Evolutionary conservation across 2,329 filamentous ascomycete genomes (phyloP), one percentile per base, ranked within the genome.

Genomic region (Blastomyces silverae): DNA sequence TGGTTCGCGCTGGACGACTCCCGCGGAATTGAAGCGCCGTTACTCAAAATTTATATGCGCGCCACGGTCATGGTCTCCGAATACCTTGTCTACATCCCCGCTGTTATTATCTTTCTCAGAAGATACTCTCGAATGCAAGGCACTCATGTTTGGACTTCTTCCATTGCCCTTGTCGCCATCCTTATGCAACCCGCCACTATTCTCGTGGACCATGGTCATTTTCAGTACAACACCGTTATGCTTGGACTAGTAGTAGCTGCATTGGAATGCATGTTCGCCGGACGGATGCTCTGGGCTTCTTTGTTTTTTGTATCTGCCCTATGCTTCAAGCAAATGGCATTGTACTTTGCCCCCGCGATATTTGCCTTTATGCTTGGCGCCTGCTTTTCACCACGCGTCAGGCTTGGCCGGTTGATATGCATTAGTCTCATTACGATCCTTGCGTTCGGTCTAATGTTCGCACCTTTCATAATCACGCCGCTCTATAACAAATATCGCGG

Each of bases 211-310:
- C 93, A 99, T 73, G 90, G 93, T 7, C 94, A 89, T 71, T 99
- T 99, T 75, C 94, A 99, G 78, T 99, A 97, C 78, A 99, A 99
- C 76, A 96, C 92, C 0, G 92, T 99, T 61, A 99, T 99, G 94
- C 86, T 99, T 20, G 94, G 95, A 1, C 85, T 97, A 59, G 87
- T 94, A 11, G 81, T 95, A 39, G 91, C 91, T 0, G 91, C 89
- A 71, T 87, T 97, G 80, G 94, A 93, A 53, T 94, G 90, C 75
- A 89, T 97, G 79, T 77, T 96, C 61, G 91, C 92, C 2, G 90
- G 90, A 3, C 85, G 92, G 60, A 88, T 88, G 71, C 84, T 95
- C 67, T 97, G 93, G 92, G 86, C 90, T 34, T 92, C 91, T 67
- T 85, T 96, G 66, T 96, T 96, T 80, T 99, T 99, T 71, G 94